Evolutionary conservation across 2,329 filamentous ascomycete genomes (phyloP), one percentile per base, ranked within the genome.

Genomic region (Rhynchosporium graminicola): DNA sequence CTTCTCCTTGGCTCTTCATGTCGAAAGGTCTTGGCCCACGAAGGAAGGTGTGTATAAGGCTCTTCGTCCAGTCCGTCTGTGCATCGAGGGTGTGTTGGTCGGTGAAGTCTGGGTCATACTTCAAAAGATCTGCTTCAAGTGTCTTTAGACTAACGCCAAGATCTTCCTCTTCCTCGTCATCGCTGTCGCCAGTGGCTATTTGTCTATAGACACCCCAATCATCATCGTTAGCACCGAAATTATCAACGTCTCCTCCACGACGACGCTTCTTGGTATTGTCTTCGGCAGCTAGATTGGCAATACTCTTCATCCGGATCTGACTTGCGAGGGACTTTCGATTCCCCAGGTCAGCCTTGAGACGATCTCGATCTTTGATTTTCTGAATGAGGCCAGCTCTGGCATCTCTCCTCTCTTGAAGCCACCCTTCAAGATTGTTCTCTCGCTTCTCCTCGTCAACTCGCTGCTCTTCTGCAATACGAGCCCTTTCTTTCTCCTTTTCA

Each of bases 201-300:
- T 91, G 91, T 59, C 95, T 88, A 77, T 99, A 99, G 13, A 99
- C 92, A 62, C 92, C 92, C 95, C 95, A 99, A 76, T 99, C 95
- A 62, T 96, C 93, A 73, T 99, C 95, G 75, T 99, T 94, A 56
- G 93, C 93, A 61, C 95, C 95, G 73, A 99, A 99, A 64, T 91
- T 92, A 74, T 99, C 95, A 71, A 99, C 95, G 73, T 98, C 94
- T 3, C 89, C 91, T 7, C 92, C 92, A 20, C 93, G 87, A 13
- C 92, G 83, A 61, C 94, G 86, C 76, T 97, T 96, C 75, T 93
- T 92, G 67, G 83, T 80, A 0, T 94, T 92, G 5, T 86, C 87
- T 75, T 99, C 95, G 0, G 94, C 93, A 3, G 95, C 95, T 1
- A 99, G 87, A 73, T 97, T 97, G 63, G 95, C 95, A 63, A 99